Evolutionary conservation across 345 rosid genomes (phyloP), one percentile per base, ranked within the genome.

Genomic region (Jatropha curcas): DNA sequence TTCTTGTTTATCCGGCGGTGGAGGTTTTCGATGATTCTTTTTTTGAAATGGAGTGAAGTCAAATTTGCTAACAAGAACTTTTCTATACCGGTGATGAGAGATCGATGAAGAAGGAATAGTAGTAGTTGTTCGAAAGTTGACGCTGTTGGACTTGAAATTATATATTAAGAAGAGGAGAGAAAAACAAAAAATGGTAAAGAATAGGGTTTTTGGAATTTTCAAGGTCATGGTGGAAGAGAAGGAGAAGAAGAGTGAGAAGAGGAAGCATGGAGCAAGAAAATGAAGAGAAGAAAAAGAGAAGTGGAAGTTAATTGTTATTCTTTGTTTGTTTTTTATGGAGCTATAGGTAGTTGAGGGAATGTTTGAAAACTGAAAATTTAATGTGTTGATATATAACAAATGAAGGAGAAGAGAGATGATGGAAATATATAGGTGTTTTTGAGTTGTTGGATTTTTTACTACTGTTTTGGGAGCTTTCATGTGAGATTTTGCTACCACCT

Each of bases 41-140:
- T 50, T 68, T 67, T 77, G 88, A 70, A 89, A 90, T 4, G 93
- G 87, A 12, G 86, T 59, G 88, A 88, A 88, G 85, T 90, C 89
- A 52, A 87, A 84, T 74, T 71, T 79, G 50, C 82, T 76, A 8
- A 86, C 79, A 55, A 82, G 84, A 75, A 80, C 79, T 85, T 88
- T 87, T 68, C 93, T 82, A 58, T 57, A 68, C 72, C 69, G 58
- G 63, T 53, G 65, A 59, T 16, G 62, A 50, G 74, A 51, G 75
- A 33, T 22, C 51, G 72, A n/a, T n/a, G n/a, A 71, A 34, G 79
- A 35, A 43, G 5, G 7, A n/a, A 4, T 12, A 31, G 5, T 11
- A 22, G 35, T 17, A 30, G 35, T 31, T 4, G 19, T 69, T 17
- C 0, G 72, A 65, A 35, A 53, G 66, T 11, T 51, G 75, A 35